Evolutionary conservation across 108 stramenopile species (phyloP).

Genomic region (Epipyxis sp.): DNA sequence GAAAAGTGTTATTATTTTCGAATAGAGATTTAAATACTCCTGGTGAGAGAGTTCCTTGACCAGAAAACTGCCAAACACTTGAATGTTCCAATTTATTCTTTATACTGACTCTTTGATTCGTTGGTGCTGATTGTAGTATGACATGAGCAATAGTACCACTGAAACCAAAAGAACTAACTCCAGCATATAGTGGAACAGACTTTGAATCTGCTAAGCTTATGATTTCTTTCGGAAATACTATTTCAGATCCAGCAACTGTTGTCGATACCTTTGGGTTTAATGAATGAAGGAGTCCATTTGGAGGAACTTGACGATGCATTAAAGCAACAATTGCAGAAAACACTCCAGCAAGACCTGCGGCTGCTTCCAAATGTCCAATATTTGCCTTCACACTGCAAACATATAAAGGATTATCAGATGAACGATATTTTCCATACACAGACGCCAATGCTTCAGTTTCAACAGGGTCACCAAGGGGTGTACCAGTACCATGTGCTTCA

Average conservation of each 20-base stretch:
- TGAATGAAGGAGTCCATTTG: slow-evolving; percentile 40
- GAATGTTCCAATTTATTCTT: too few relatives aligned
- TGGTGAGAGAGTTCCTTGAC: too few relatives aligned
- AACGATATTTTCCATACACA: not conserved
- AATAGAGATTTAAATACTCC: too few relatives aligned
- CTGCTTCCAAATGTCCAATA: slow-evolving; percentile 58
- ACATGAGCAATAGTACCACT: slow-evolving; percentile 55
- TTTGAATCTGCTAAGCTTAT: not conserved
- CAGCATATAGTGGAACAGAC: slow-evolving; percentile 22
- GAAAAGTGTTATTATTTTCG: too few relatives aligned
- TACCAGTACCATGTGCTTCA: slow-evolving; percentile 57
- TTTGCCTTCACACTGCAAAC: slow-evolving; percentile 54
- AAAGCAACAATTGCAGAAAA: slow-evolving; percentile 49
- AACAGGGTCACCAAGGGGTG: slow-evolving; percentile 56
- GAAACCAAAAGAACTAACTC: slow-evolving; percentile 54
- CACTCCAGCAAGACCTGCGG: slow-evolving; percentile 50
- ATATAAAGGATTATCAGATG: slow-evolving; percentile 33
- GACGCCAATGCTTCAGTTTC: slow-evolving; percentile 47
- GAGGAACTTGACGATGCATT: slow-evolving; percentile 39
- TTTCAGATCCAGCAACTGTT: not conserved
- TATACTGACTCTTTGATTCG: too few relatives aligned
- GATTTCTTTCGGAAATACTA: not conserved
- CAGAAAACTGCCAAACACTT: too few relatives aligned
- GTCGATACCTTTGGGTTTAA: slow-evolving; percentile 45
- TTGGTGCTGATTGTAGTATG: slow-evolving; percentile 19